Base-by-base conservation (phyloP, 1,284 basidiomycete genomes). In the Leccinum subrobustum region DNA sequence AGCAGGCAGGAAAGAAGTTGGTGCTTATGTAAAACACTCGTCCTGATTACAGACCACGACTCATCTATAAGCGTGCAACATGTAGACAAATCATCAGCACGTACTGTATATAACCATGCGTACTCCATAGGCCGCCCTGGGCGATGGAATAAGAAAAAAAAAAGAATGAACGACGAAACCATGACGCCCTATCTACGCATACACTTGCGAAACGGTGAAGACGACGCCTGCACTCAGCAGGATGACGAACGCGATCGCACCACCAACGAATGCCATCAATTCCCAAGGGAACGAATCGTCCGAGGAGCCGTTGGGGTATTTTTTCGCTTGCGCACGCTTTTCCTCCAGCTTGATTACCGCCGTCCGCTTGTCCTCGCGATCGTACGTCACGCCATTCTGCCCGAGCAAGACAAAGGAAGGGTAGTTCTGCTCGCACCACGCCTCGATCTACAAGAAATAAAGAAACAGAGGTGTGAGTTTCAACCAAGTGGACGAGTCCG, bases 341-440 rank as follows among this genome's bases (percentile, higher is more conserved):
- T 85, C 67, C 59, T 73, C 66, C 39, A 61, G 9, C 44, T 63
- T 59, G 35, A 61, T 6, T 6, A 76, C 61, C 0, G 62, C 68
- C 5, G 72, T 71, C 25, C 74, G 64, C 44, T 76, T 75, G 54
- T 73, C 71, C 14, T 64, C 59, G 3, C 64, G 58, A 14, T 76
- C 63, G 12, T 64, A 73, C 4, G 57, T 57, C 25, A 73, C 60
- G 6, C 75, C 65, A 42, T 71, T 64, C 35, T 73, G 66, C 53
- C 67, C 67, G 65, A 93, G 71, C 12, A 77, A 67, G 57, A 95
- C 84, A 78, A 95, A 95, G 3, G 92, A 91, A 8, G 93, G 76
- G 20, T 92, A 96, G 76, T 94, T 82, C 68, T 87, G 89, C 75
- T 97, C 95, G 64, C 81, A 87, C 95, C 95, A 97, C 76, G 89